phyloP scores from a whole-genome alignment of 1,139 yeast species.

The Arxiozyma heterogenica region DNA sequence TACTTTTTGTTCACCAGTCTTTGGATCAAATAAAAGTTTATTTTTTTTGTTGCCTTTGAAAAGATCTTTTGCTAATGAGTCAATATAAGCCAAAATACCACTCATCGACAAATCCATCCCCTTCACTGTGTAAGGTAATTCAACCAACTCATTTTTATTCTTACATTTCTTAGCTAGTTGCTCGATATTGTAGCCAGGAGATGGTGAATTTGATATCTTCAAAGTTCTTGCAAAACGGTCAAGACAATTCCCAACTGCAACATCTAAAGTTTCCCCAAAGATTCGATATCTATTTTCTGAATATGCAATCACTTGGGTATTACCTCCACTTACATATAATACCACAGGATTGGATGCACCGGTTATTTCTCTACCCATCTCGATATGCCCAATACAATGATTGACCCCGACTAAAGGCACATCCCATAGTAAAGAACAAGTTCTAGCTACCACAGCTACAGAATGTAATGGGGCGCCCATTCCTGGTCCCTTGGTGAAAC shows the following conservation, averaged over 20 bases:
- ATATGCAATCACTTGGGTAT: slow-evolving; percentile 95
- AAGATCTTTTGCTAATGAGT: slow-evolving; percentile 65
- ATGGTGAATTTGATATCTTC: slow-evolving; percentile 82
- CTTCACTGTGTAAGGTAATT: slow-evolving; percentile 88
- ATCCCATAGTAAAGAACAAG: slow-evolving; percentile 70
- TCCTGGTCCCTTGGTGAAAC: slow-evolving; percentile 97
- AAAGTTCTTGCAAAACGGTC: slow-evolving; percentile 92
- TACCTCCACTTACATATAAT: slow-evolving; percentile 93
- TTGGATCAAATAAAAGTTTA: slow-evolving; percentile 40
- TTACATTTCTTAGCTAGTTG: slow-evolving; percentile 66
- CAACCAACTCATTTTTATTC: slow-evolving; percentile 49
- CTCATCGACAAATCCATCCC: slow-evolving; percentile 98
- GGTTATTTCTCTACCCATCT: slow-evolving; percentile 97
- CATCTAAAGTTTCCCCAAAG: slow-evolving; percentile 94
- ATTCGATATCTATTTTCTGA: slow-evolving; percentile 87
- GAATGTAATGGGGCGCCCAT: slow-evolving; percentile 98
- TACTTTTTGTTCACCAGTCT: slow-evolving; percentile 43
- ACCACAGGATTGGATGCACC: slow-evolving; percentile 95
- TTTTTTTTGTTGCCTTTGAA: slow-evolving; percentile 45
- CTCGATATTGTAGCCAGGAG: slow-evolving; percentile 96
- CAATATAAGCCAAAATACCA: slow-evolving; percentile 82
- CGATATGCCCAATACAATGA: slow-evolving; percentile 96
- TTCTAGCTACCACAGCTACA: slow-evolving; percentile 87
- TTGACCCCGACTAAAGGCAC: slow-evolving; percentile 89
- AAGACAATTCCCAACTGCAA: slow-evolving; percentile 93